Conservation (phyloP, 306 rosid genomes). For the Arachis hypogaea region DNA sequence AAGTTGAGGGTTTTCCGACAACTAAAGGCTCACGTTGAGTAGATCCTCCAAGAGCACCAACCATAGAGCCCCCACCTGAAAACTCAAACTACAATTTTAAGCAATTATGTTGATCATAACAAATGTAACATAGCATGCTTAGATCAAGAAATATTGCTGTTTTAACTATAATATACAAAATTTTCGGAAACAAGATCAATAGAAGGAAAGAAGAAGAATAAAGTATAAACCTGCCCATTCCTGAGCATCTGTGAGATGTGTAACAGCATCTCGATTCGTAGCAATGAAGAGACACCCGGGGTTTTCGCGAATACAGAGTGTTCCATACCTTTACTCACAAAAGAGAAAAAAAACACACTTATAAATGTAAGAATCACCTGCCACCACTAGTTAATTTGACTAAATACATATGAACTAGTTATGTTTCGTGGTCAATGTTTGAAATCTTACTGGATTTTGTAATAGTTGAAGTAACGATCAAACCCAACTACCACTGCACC, state of each 20-base stretch:
- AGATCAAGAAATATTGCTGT: not conserved
- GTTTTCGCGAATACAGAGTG: conserved; percentile 95
- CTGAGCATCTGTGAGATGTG: conserved; percentile 99
- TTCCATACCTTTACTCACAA: conserved; percentile 70
- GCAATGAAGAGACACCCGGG: conserved; percentile 99
- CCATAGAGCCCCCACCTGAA: conserved; percentile 99
- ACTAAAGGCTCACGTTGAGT: conserved; percentile 96
- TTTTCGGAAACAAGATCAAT: conserved; percentile 7
- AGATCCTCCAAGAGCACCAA: conserved; percentile 84
- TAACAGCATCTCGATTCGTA: conserved; percentile 96
- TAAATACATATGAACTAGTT: conserved; percentile 1
- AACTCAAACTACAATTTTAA: conserved; percentile 20
- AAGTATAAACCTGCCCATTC: conserved; percentile 94
- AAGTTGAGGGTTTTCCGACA: conserved; percentile 97
- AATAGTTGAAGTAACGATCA: conserved; percentile 97
- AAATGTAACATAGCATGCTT: not conserved
- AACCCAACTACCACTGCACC: conserved; percentile 99
- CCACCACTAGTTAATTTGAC: conserved; percentile 18
- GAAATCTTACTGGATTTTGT: conserved; percentile 90
- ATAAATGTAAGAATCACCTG: conserved; percentile 31
- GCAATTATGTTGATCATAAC: not conserved
- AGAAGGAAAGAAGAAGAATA: conserved; percentile 33
- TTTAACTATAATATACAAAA: conserved; percentile 24
- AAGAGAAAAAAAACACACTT: conserved; percentile 16
- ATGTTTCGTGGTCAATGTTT: conserved; percentile 38